phyloP scores from a whole-genome alignment of 2,329 filamentous ascomycete species.

The Verticillium albo-atrum region DNA sequence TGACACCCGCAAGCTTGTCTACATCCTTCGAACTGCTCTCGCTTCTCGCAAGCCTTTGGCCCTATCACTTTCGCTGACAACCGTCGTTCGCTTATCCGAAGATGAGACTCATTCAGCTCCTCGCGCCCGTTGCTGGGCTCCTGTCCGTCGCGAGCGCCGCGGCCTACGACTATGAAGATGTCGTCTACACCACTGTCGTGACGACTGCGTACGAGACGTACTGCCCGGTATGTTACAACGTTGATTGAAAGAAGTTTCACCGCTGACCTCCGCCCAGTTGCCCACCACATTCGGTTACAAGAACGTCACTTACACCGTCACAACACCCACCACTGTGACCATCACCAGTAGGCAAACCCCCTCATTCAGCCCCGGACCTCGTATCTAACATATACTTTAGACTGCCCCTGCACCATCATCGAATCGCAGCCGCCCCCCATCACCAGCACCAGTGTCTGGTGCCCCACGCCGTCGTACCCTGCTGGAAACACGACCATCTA shows the following conservation, averaged over 20 bases:
- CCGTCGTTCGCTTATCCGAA: slow-evolving; percentile 9
- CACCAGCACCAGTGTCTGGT: slow-evolving; percentile 16
- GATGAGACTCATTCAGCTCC: slow-evolving; percentile 29
- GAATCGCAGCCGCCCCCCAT: slow-evolving; percentile 23
- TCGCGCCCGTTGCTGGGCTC: slow-evolving; percentile 26
- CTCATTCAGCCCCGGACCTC: neutral
- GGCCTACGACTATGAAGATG: slow-evolving; percentile 13
- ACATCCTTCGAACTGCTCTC: neutral
- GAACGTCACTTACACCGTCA: slow-evolving; percentile 39
- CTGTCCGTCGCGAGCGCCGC: slow-evolving; percentile 21
- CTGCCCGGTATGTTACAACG: slow-evolving; percentile 33
- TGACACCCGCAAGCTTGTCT: neutral
- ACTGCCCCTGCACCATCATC: slow-evolving; percentile 43
- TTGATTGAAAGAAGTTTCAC: neutral
- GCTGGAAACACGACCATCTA: slow-evolving; percentile 8
- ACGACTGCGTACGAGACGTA: slow-evolving; percentile 33
- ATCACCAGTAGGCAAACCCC: slow-evolving; percentile 33
- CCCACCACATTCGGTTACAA: slow-evolving; percentile 33
- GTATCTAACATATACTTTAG: slow-evolving; percentile 16
- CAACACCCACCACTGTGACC: slow-evolving; percentile 35
- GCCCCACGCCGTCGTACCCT: slow-evolving; percentile 11
- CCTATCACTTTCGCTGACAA: slow-evolving; percentile 13
- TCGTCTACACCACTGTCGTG: slow-evolving; percentile 29
- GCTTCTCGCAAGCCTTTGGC: slow-evolving; percentile 7
- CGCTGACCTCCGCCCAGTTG: slow-evolving; percentile 15